Conservation (phyloP, 164 flowering plant genomes). For the Aristolochia contorta region DNA sequence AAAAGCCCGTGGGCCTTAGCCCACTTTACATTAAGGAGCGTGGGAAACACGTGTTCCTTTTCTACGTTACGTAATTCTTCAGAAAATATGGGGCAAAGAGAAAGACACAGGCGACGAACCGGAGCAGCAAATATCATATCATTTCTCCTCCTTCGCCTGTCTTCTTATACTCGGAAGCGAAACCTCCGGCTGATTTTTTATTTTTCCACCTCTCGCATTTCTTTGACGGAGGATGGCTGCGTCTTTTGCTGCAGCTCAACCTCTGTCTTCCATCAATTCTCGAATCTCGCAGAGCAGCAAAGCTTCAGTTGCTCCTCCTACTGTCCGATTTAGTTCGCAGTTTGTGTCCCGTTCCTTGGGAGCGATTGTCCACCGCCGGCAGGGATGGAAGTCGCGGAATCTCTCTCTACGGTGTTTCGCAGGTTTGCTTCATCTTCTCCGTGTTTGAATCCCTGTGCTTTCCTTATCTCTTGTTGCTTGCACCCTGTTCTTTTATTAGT, state of each 20-base stretch:
- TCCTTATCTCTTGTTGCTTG: neutral
- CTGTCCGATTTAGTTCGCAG: neutral
- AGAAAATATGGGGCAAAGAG: no score
- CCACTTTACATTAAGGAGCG: no score
- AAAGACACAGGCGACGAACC: no score
- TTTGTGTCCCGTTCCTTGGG: neutral
- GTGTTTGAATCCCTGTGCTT: neutral
- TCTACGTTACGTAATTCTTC: no score
- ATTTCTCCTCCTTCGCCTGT: no score
- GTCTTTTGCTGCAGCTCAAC: neutral
- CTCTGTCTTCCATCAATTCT: neutral
- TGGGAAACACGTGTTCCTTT: no score
- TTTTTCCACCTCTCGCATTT: no score
- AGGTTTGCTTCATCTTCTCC: neutral
- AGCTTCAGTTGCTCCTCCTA: neutral
- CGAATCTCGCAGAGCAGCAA: neutral
- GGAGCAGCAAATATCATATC: no score
- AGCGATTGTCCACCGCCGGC: neutral
- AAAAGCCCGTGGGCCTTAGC: no score
- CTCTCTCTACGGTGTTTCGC: conserved; percentile 4
- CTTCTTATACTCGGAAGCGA: no score
- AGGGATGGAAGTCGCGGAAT: neutral
- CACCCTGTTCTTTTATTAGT: neutral
- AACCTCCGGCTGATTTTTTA: no score
- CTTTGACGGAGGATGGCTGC: neutral